Conservation (phyloP, 1,284 basidiomycete genomes). For the Garcileccinum viscosum region DNA sequence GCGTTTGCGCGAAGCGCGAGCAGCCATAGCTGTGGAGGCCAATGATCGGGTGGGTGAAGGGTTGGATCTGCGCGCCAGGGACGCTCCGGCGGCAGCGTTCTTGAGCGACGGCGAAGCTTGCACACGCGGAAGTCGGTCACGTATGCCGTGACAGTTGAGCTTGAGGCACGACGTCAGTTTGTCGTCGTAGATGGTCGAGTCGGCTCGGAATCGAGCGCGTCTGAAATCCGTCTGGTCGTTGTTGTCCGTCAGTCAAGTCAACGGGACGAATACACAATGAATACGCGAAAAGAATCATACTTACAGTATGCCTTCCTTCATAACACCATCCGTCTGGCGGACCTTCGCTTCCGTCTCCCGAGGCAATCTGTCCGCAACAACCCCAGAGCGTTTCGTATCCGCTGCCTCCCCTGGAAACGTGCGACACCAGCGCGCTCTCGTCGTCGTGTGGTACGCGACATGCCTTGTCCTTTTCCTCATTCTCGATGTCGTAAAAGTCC, state of each 20-base stretch:
- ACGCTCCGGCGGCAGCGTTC: background rate
- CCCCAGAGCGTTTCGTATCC: constrained; percentile 65
- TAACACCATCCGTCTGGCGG: constrained; percentile 86
- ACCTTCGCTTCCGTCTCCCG: constrained; percentile 78
- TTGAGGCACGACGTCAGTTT: constrained; percentile 66
- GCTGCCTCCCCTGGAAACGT: constrained; percentile 38
- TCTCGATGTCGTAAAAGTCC: constrained; percentile 62
- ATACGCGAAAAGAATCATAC: constrained; percentile 32
- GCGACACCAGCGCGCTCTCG: constrained; percentile 58
- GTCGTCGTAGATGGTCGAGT: constrained; percentile 70
- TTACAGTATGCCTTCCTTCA: constrained; percentile 77
- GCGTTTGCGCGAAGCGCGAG: constrained; percentile 29
- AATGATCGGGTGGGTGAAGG: constrained; percentile 35
- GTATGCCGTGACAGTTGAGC: constrained; percentile 57
- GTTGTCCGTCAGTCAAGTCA: background rate
- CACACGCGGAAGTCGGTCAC: constrained; percentile 38
- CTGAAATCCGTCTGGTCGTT: constrained; percentile 64
- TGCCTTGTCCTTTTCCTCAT: constrained; percentile 49
- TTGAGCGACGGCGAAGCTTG: constrained; percentile 13
- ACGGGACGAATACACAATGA: background rate
- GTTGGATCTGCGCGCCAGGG: constrained; percentile 31
- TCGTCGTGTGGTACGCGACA: constrained; percentile 64
- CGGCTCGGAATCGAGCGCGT: constrained; percentile 77
- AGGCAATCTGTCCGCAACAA: constrained; percentile 72
- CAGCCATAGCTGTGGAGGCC: constrained; percentile 10